phyloP scores from a whole-genome alignment of 441 rosid genomes.

The Aleurites moluccanus region DNA sequence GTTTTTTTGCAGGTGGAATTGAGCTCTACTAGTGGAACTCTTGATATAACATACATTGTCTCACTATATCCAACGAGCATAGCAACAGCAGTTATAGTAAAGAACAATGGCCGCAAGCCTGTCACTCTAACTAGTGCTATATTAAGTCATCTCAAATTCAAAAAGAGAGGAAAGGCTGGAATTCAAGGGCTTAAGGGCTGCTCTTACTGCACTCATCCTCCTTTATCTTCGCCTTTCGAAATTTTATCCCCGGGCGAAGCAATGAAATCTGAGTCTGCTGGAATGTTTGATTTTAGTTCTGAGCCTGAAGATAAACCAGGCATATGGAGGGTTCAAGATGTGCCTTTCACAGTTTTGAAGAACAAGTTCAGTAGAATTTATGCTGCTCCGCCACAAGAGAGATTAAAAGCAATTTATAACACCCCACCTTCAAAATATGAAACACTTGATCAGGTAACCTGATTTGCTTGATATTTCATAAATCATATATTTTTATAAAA shows the following conservation, averaged over 20 bases:
- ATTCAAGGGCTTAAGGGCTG: constrained; percentile 71
- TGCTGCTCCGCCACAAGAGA: constrained; percentile 76
- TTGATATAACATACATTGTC: constrained; percentile 63
- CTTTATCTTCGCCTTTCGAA: constrained; percentile 76
- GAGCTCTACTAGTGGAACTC: constrained; percentile 56
- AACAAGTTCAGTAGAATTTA: constrained; percentile 77
- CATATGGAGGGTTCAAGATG: constrained; percentile 67
- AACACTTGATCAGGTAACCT: constrained; percentile 84
- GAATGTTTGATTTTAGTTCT: constrained; percentile 60
- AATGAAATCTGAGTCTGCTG: constrained; percentile 69
- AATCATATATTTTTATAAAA: too few relatives aligned
- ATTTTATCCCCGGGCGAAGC: constrained; percentile 82
- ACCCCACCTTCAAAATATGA: constrained; percentile 89
- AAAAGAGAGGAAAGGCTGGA: constrained; percentile 54
- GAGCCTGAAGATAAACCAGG: constrained; percentile 73
- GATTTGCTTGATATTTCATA: background rate
- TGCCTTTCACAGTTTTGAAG: constrained; percentile 55
- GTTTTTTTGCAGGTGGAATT: constrained; percentile 62
- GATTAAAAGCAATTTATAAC: constrained; percentile 63
- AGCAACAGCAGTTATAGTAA: constrained; percentile 76
- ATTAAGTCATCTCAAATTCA: constrained; percentile 71
- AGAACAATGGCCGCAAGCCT: constrained; percentile 75
- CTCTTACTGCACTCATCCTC: constrained; percentile 68
- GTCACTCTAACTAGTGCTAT: constrained; percentile 67
- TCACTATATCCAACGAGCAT: constrained; percentile 73